Evolutionary conservation across 192 early-diverging fungal species (phyloP).

Genomic region (Dimargaris verticillata): DNA sequence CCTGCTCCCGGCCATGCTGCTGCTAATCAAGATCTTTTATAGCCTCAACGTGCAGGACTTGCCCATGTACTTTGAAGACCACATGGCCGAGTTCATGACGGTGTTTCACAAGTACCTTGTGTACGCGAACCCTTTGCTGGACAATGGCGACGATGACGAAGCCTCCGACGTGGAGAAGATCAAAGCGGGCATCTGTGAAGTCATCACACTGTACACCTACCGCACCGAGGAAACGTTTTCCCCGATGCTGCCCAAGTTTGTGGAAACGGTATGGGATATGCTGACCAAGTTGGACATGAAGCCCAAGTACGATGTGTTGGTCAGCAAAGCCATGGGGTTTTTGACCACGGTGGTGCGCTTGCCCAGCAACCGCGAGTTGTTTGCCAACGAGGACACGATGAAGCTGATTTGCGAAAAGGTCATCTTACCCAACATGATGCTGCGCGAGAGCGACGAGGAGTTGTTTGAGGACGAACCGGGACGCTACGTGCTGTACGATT

Average conservation of each 20-base stretch:
- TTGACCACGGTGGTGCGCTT: slow-evolving; percentile 73
- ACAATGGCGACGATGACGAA: slow-evolving; percentile 62
- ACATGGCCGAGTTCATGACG: slow-evolving; percentile 64
- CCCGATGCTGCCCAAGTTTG: slow-evolving; percentile 55
- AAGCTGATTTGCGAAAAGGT: slow-evolving; percentile 76
- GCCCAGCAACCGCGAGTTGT: slow-evolving; percentile 52
- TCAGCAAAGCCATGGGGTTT: slow-evolving; percentile 78
- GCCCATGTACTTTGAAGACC: slow-evolving; percentile 92
- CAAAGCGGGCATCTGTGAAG: slow-evolving; percentile 86
- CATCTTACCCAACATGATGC: slow-evolving; percentile 77
- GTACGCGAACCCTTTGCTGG: slow-evolving; percentile 59
- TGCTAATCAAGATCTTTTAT: slow-evolving; percentile 81
- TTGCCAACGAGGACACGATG: slow-evolving; percentile 53
- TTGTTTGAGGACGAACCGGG: slow-evolving; percentile 94
- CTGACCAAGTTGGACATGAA: slow-evolving; percentile 54
- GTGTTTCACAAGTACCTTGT: slow-evolving; percentile 78
- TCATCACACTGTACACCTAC: slow-evolving; percentile 73
- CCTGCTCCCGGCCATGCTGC: slow-evolving; percentile 55
- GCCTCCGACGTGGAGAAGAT: slow-evolving; percentile 61
- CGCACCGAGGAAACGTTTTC: slow-evolving; percentile 84
- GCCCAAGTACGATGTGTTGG: slow-evolving; percentile 70
- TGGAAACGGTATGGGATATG: slow-evolving; percentile 74
- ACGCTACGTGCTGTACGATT: slow-evolving; percentile 80
- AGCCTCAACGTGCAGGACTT: slow-evolving; percentile 92
- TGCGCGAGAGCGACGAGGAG: slow-evolving; percentile 80